Base-by-base conservation (phyloP, 352 stramenopile genomes). In the Phytophthora boehmeriae region DNA sequence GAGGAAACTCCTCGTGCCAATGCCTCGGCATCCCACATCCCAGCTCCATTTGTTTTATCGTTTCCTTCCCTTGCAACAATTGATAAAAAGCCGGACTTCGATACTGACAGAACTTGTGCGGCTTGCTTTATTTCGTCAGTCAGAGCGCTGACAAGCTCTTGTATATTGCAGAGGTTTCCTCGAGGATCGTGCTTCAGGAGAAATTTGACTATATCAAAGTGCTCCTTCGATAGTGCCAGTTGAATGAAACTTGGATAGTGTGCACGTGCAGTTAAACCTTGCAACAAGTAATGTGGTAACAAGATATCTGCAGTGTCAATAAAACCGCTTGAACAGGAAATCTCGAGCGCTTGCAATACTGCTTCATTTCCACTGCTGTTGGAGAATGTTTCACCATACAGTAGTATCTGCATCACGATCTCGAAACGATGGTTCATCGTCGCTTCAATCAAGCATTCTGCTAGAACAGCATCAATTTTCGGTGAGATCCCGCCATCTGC, bases 131-230 rank as follows among this genome's bases (percentile, higher is more conserved):
- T n/a, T 49, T 58, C 51, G 17, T 63, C 54, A 11, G 53, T 30
- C 5, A 79, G 34, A n/a, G 47, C 41, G 22, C 53, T 36, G 4
- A 79, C 44, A 9, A 79, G 59, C 14, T 71, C 32, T 30, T 66
- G 42, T n/a, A 68, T 49, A 27, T 68, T 69, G 17, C 59, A 63
- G 17, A 79, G 35, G 4, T 19, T 28, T 8, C 71, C 71, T 25
- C 71, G 66, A 13, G 67, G 63, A 38, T 79, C 71, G 23, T 63
- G 71, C 28, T 57, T 25, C 5, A 79, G 59, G 13, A 79, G 28
- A 11, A 68, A 8, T 30, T 74, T 38, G 22, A 73, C 55, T 2
- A 68, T 47, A 5, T 73, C 41, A 14, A 73, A 63, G 51, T 64
- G 59, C 16, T 25, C 16, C 5, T 13, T 17, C 14, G 10, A 16